phyloP scores from a whole-genome alignment of 345 rosid genomes.

The Citrus cavaleriei region DNA sequence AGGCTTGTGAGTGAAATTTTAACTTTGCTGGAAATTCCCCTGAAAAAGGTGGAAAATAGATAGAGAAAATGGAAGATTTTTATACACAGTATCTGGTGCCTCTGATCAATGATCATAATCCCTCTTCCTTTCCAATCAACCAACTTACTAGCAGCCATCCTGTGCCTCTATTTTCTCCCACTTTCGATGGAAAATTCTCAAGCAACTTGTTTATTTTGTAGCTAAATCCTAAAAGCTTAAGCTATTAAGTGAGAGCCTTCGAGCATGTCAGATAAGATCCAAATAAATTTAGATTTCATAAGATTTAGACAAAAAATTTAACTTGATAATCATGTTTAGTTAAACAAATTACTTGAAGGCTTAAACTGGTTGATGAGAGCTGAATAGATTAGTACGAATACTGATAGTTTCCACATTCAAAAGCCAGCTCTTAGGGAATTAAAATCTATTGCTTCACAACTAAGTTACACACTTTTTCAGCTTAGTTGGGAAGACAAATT shows the following conservation, averaged over 20 bases:
- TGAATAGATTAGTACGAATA: too few relatives aligned
- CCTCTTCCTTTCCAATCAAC: constrained; percentile 25
- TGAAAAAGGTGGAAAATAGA: constrained; percentile 12
- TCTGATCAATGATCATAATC: constrained; percentile 1
- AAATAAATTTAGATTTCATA: neutral
- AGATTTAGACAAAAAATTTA: neutral
- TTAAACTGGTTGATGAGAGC: too few relatives aligned
- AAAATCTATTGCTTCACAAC: neutral
- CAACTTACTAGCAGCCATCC: constrained; percentile 5
- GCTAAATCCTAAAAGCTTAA: neutral
- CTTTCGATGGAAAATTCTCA: neutral
- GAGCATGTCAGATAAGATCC: neutral
- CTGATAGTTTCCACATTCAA: neutral
- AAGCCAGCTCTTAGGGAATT: neutral
- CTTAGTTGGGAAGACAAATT: neutral
- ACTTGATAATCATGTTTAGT: neutral
- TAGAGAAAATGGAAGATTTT: constrained; percentile 14
- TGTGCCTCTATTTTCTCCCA: neutral
- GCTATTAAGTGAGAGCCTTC: neutral
- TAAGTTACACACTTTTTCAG: neutral
- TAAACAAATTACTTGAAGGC: too few relatives aligned
- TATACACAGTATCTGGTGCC: constrained; percentile 25
- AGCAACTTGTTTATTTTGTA: neutral
- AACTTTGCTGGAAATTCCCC: constrained; percentile 3
- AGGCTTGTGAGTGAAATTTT: neutral